Evolutionary conservation across 805 yeast species (phyloP), one percentile per base, ranked within the genome.

Genomic region (Yarrowia osloensis): DNA sequence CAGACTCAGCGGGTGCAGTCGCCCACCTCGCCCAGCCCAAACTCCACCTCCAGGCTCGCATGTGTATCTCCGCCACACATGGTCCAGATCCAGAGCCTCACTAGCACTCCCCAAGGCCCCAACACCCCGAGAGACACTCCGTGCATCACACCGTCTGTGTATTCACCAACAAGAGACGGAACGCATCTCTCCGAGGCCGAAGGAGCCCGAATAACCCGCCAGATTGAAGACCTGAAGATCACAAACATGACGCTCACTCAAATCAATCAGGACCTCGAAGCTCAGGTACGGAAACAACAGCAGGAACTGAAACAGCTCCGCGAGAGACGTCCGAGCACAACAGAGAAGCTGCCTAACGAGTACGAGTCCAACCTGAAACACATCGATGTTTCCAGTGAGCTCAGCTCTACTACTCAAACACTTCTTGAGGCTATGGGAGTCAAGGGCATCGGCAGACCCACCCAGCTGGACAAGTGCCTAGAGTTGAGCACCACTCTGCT

Each of bases 211-310:
- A 57, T 57, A 5, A 57, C 63, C 26, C 49, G 63, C 15, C 63
- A 57, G 13, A 57, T 57, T 9, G 63, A 57, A 28, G 63, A 57
- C 37, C 49, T 57, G 21, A 57, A 57, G 21, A 57, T 57, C 19
- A 57, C 63, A 13, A 57, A 57, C 49, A 57, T 57, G 63, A 57
- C 63, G 6, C 63, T 57, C 31, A 40, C 63, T 6, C 49, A 39
- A 28, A 57, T 57, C 21, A 57, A 57, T 28, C 37, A 28, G 33
- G 49, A 39, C 19, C 49, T 57, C 15, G 63, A 57, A 21, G 63
- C 47, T 8, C 63, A 57, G 63, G 63, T 57, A 8, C 24, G 49
- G 15, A 57, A 57, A 37, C 63, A 57, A 24, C 63, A 57, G 28
- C 47, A 57, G 47, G 63, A 57, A 15, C 63, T 57, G 22, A 57